phyloP scores from a whole-genome alignment of 2,329 filamentous ascomycete genomes.

The Colletotrichum sp. region DNA sequence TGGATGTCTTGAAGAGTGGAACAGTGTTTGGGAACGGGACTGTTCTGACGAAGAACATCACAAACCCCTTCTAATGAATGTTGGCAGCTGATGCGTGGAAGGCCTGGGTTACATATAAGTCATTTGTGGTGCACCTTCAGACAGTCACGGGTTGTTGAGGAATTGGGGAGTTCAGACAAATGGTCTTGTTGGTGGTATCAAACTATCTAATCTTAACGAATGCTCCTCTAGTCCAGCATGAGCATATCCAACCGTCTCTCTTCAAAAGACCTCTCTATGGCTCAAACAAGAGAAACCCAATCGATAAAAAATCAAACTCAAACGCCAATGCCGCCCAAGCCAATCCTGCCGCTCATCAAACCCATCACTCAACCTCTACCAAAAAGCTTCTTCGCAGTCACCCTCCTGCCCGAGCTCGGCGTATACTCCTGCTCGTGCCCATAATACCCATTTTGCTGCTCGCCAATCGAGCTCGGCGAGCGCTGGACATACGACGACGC shows the following conservation, averaged over 20 bases:
- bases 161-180: no score
- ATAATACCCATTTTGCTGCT: constrained; percentile 17
- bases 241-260: rapidly evolving
- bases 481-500: background rate
- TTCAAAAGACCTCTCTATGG: background rate
- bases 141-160: no score
- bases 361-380: background rate
- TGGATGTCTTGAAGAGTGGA: constrained; percentile 26
- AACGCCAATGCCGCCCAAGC: background rate
- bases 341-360: rapidly evolving
- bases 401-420: constrained; percentile 8
- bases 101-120: no score
- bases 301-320: background rate
- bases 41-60: constrained; percentile 20
- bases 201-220: background rate
- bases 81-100: no score
- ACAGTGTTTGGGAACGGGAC: constrained; percentile 30
- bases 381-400: constrained; percentile 22
- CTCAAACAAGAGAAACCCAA: background rate
- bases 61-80: constrained; percentile 25
- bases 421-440: constrained; percentile 4
- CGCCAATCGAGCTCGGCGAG: background rate
- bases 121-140: no score
- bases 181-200: no score
- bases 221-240: background rate